These are phyloP conservation scores for Canavalia ensiformis DNA, from an alignment of 306 rosid genomes.

Conservation along the genomic window DNA sequence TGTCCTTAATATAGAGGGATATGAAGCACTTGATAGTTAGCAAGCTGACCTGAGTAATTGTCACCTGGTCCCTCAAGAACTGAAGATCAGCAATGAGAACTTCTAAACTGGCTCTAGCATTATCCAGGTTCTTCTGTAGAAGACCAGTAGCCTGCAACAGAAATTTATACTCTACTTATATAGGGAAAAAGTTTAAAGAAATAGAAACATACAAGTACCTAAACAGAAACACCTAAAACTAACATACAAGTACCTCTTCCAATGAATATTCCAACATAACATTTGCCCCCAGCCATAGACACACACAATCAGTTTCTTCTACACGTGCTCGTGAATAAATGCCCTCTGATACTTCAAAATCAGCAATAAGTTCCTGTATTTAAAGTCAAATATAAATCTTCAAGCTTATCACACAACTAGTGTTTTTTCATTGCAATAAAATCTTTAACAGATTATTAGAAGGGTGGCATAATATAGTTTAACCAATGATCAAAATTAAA, in stretches of 20 bases:
- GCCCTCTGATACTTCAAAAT: conserved; percentile 94
- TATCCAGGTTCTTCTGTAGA: conserved; percentile 77
- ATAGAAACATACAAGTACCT: conserved; percentile 59
- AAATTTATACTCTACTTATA: conserved; percentile 39
- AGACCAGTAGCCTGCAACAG: conserved; percentile 81
- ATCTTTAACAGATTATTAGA: background rate
- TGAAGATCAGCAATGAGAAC: conserved; percentile 87
- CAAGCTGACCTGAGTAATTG: conserved; percentile 84
- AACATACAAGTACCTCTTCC: conserved; percentile 72
- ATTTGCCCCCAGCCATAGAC: conserved; percentile 96
- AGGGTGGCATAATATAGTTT: background rate
- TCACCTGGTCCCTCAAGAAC: conserved; percentile 93
- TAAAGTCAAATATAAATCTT: conserved; percentile 31
- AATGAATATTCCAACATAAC: conserved; percentile 95
- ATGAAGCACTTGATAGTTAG: conserved; percentile 16
- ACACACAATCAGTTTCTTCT: conserved; percentile 77
- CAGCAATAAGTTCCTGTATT: conserved; percentile 78
- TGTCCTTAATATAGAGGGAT: background rate
- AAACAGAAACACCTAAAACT: conserved; percentile 22
- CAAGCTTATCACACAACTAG: conserved; percentile 14
- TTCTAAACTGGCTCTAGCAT: conserved; percentile 89
- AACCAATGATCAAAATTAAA: conserved; percentile 8
- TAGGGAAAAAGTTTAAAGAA: conserved; percentile 6
- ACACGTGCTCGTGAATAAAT: conserved; percentile 85
- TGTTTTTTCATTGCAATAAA: conserved; percentile 12